phyloP scores from a whole-genome alignment of 108 stramenopile species.

The Fragilariopsis cylindrus region DNA sequence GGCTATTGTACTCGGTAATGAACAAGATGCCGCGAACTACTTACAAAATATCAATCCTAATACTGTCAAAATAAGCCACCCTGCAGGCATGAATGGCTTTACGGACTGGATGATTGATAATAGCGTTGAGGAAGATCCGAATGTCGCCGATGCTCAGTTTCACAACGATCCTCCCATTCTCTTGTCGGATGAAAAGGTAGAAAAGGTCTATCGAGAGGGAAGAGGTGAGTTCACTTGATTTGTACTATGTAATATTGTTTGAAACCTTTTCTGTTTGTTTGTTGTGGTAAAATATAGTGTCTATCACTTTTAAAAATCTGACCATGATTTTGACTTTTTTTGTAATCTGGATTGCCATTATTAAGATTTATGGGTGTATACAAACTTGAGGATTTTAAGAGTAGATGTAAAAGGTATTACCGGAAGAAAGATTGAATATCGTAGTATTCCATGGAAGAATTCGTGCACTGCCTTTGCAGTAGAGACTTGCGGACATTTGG shows the following conservation, averaged over 20 bases:
- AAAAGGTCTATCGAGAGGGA: conserved; percentile 52
- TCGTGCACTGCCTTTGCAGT: conserved; percentile 44
- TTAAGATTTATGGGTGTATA: conserved; percentile 25
- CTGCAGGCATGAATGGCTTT: conserved; percentile 9
- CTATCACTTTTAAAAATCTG: no score
- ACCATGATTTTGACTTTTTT: no score
- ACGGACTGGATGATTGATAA: conserved; percentile 40
- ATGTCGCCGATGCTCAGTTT: conserved; percentile 40
- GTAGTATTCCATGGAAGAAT: conserved; percentile 53
- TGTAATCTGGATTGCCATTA: no score
- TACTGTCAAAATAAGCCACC: neutral
- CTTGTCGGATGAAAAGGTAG: conserved; percentile 56
- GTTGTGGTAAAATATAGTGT: no score
- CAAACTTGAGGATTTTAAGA: conserved; percentile 52
- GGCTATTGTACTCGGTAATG: conserved; percentile 48
- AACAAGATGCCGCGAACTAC: neutral
- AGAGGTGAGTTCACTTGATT: conserved; percentile 40
- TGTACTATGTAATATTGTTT: no score
- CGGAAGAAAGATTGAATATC: conserved; percentile 65
- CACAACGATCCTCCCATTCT: conserved; percentile 52
- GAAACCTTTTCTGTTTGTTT: no score
- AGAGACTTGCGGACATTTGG: conserved; percentile 55
- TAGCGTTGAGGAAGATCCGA: conserved; percentile 49
- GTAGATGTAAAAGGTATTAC: conserved; percentile 65
- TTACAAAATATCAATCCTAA: neutral